phyloP scores from a whole-genome alignment of 371 early-diverging fungal genomes.

The Mucor plumbeus region DNA sequence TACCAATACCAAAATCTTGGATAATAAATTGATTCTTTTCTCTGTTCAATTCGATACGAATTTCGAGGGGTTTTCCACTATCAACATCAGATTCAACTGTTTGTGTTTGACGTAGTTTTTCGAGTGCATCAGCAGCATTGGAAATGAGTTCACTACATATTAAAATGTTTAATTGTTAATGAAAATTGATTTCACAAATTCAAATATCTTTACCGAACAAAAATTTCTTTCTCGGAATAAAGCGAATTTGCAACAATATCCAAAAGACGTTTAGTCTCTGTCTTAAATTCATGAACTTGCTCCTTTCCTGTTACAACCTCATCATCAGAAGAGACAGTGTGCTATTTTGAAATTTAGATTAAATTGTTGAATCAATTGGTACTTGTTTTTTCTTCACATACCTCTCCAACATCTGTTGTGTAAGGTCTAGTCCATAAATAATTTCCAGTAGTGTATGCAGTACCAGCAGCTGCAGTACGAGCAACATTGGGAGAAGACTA shows the following conservation, averaged over 20 bases:
- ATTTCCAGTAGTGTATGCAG: conserved; percentile 7
- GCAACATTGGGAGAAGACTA: conserved; percentile 17
- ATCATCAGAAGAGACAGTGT: conserved; percentile 3
- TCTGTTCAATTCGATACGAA: conserved; percentile 77
- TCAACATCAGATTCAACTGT: conserved; percentile 62
- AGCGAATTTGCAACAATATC: conserved; percentile 88
- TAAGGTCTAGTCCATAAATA: conserved; percentile 12
- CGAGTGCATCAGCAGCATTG: conserved; percentile 98
- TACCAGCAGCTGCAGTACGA: conserved; percentile 11
- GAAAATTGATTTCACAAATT: neutral
- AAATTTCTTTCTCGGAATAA: conserved; percentile 87
- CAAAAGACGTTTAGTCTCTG: conserved; percentile 84
- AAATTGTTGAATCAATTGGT: neutral
- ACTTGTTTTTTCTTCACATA: neutral
- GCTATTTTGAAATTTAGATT: neutral
- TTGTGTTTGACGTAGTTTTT: conserved; percentile 90
- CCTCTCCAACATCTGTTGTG: conserved; percentile 18
- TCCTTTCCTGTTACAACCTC: conserved; percentile 49
- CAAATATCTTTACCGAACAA: conserved; percentile 64
- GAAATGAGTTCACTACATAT: conserved; percentile 93
- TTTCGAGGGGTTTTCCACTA: conserved; percentile 75
- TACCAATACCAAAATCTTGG: conserved; percentile 97
- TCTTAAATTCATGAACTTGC: conserved; percentile 74
- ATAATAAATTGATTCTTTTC: conserved; percentile 84
- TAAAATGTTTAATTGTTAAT: neutral